These are phyloP conservation scores for Colletotrichum euphorbiae DNA, from an alignment of 2,329 filamentous ascomycete species.

Conservation along the genomic window DNA sequence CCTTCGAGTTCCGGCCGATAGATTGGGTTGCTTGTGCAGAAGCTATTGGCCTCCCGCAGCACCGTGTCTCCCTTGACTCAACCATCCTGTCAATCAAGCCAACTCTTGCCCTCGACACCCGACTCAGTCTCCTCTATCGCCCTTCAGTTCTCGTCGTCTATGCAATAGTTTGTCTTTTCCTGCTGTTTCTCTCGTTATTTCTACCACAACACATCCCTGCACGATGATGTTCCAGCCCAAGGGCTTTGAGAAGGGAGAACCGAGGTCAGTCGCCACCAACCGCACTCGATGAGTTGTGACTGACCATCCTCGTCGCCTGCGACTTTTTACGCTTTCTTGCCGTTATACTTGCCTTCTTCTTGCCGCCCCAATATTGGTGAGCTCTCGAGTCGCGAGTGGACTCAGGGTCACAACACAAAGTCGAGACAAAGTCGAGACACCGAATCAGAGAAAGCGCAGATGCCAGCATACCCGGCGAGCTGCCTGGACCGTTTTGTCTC, in stretches of 20 bases:
- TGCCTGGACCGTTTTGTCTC: too few species aligned
- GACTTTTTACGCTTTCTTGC: too few species aligned
- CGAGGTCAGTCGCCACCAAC: not conserved
- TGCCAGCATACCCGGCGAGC: too few species aligned
- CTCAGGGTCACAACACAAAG: too few species aligned
- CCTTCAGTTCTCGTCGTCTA: not conserved
- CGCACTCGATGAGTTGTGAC: not conserved
- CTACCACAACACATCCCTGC: not conserved
- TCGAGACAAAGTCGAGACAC: too few species aligned
- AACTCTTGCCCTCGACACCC: not conserved
- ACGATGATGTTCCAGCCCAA: slow-evolving; percentile 1
- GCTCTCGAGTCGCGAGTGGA: too few species aligned
- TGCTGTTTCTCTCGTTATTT: not conserved
- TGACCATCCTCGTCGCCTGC: not conserved
- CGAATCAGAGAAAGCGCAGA: too few species aligned
- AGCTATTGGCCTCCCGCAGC: not conserved
- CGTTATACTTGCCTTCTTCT: too few species aligned
- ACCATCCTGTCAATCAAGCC: slow-evolving; percentile 10
- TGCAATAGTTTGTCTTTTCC: not conserved
- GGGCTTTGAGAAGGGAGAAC: not conserved
- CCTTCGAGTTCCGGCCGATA: slow-evolving; percentile 2
- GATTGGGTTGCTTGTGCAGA: not conserved
- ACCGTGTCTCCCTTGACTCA: slow-evolving; percentile 23
- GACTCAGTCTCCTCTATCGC: not conserved
- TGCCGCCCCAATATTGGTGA: too few species aligned